Base-by-base conservation (phyloP, 768 basidiomycete genomes). In the Gyrodon lividus region DNA sequence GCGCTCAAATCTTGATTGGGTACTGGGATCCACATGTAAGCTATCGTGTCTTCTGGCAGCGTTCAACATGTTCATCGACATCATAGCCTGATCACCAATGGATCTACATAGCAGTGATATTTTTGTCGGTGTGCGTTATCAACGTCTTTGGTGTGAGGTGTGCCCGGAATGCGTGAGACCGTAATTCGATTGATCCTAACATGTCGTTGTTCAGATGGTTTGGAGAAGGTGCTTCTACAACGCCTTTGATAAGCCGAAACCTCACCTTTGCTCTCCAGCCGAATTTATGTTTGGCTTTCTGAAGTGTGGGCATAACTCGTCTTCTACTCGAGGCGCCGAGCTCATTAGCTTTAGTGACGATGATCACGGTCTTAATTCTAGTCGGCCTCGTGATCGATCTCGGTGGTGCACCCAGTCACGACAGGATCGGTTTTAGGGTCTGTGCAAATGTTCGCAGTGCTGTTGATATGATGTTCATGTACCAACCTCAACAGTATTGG, bases 91-190 rank as follows among this genome's bases (percentile, higher is more conserved):
- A 68, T 24, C 83, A 86, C 56, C 71, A 75, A 40, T 70, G 77
- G 1, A 75, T 75, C 7, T 88, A 86, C 65, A 82, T 79, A 5
- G 77, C 79, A 3, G 72, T 84, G n/a, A 67, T 87, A 14, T 74
- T 78, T 41, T 66, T 86, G n/a, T 59, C 78, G 16, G 77, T 82
- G 17, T 79, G 78, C 59, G 58, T 74, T 16, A 80, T 87, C 72
- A 87, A 88, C 59, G 74, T 87, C 24, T 82, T 87, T 59, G 86
- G 87, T 55, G 84, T 86, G n/a, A 74, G 79, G 72, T 85, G 60
- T 59, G 20, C 46, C 7, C 14, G 39, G 40, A 30, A 13, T 16
- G 0, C 5, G 10, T 14, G 33, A 24, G 10, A 13, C 13, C 42
- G 28, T 7, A 3, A 22, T n/a, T 20, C 17, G 42, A n/a, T 34